Conservation (phyloP, 768 basidiomycete species). For the Kwoniella sp. region DNA sequence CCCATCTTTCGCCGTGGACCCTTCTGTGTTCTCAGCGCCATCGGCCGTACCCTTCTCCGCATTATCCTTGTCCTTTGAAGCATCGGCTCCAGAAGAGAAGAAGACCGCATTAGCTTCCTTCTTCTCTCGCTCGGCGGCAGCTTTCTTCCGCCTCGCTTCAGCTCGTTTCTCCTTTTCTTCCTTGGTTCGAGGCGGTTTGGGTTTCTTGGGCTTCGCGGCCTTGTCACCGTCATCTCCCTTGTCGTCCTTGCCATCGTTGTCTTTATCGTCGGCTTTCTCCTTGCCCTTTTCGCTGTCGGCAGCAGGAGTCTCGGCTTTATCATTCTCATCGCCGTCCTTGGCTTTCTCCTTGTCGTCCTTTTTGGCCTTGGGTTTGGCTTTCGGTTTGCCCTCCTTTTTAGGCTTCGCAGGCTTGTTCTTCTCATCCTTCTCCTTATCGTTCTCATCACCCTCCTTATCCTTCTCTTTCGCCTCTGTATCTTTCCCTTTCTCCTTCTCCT, state of each 20-base stretch:
- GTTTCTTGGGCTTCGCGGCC: constrained; percentile 12
- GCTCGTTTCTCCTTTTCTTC: constrained; percentile 22
- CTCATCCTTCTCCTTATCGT: not conserved
- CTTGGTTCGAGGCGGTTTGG: constrained; percentile 24
- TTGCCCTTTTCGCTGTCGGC: not conserved
- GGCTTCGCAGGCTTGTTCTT: not conserved
- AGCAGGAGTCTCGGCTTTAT: not conserved
- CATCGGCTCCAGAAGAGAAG: constrained; percentile 14
- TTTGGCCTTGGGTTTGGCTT: not conserved
- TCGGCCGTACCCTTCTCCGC: not conserved
- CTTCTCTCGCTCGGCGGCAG: constrained; percentile 14
- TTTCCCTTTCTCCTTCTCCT: constrained; percentile 3
- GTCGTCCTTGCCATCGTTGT: constrained; percentile 4
- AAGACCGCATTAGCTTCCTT: constrained; percentile 16
- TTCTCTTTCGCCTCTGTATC: not conserved
- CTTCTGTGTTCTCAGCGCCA: not conserved
- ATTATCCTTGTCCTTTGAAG: not conserved
- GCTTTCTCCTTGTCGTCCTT: not conserved
- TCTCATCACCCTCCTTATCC: not conserved
- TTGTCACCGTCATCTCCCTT: constrained; percentile 2
- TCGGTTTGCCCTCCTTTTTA: not conserved
- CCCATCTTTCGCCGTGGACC: not conserved
- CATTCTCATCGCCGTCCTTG: not conserved
- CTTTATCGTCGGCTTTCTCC: not conserved
- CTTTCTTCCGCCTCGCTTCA: constrained; percentile 16